Evolutionary conservation across 805 yeast genomes (phyloP).

Genomic region (Yueomyces sp.): DNA sequence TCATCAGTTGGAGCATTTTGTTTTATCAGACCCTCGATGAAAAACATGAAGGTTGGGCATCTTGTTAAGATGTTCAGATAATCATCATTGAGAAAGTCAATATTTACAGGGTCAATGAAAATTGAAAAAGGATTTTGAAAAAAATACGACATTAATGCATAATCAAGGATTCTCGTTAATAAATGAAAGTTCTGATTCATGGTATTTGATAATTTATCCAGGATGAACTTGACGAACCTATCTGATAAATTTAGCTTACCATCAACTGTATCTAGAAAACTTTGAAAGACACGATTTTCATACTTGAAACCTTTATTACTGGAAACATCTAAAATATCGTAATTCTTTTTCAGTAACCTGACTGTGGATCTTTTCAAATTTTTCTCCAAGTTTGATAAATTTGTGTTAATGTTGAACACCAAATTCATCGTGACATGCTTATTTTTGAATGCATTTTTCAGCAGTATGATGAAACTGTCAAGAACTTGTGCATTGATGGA

Average conservation of each 20-base stretch:
- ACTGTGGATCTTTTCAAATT: slow-evolving; percentile 21
- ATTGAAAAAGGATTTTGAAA: slow-evolving; percentile 23
- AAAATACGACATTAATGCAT: slow-evolving; percentile 23
- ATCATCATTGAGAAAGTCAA: slow-evolving; percentile 15
- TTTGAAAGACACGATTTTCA: slow-evolving; percentile 21
- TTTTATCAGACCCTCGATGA: slow-evolving; percentile 19
- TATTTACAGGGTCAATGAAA: slow-evolving; percentile 23
- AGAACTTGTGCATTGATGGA: slow-evolving; percentile 17
- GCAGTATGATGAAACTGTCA: slow-evolving; percentile 17
- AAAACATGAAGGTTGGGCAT: slow-evolving; percentile 24
- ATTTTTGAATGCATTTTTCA: slow-evolving; percentile 17
- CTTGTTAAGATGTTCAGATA: slow-evolving; percentile 15
- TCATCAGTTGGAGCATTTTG: slow-evolving; percentile 17
- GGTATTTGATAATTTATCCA: slow-evolving; percentile 22
- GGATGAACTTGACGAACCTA: slow-evolving; percentile 17
- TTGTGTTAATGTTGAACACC: slow-evolving; percentile 22
- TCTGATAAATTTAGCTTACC: slow-evolving; percentile 22
- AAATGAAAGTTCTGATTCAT: slow-evolving; percentile 20
- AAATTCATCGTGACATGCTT: slow-evolving; percentile 16
- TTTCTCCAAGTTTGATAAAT: slow-evolving; percentile 21
- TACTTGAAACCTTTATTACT: slow-evolving; percentile 22
- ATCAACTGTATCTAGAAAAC: slow-evolving; percentile 23
- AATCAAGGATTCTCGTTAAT: slow-evolving; percentile 21
- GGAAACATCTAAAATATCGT: slow-evolving; percentile 18
- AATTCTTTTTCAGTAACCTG: slow-evolving; percentile 17